Conservation (phyloP, 805 yeast genomes). For the Ogataea nonfermentans region DNA sequence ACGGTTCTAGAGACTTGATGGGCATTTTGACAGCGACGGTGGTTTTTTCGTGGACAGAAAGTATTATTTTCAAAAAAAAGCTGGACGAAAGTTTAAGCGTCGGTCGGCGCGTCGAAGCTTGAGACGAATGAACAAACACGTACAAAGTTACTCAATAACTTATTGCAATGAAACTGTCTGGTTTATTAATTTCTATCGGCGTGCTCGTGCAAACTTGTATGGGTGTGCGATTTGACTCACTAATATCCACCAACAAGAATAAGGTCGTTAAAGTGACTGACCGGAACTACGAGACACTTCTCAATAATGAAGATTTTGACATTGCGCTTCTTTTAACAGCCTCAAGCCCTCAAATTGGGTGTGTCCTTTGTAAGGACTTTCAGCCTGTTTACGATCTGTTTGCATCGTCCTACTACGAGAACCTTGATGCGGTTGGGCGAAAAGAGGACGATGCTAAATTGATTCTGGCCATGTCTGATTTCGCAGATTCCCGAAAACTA, state of each 20-base stretch:
- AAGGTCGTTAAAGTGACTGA: slow-evolving; percentile 45
- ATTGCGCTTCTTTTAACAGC: slow-evolving; percentile 73
- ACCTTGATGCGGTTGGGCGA: slow-evolving; percentile 51
- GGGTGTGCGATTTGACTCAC: slow-evolving; percentile 22
- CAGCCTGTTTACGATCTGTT: slow-evolving; percentile 61
- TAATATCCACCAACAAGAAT: slow-evolving; percentile 13
- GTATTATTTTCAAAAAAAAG: neutral
- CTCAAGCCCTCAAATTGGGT: slow-evolving; percentile 67
- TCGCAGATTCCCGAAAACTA: slow-evolving; percentile 50
- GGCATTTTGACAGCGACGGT: slow-evolving; percentile 22
- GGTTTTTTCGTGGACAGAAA: neutral
- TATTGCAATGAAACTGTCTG: slow-evolving; percentile 11
- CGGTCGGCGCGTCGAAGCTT: slow-evolving; percentile 8
- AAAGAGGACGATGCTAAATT: slow-evolving; percentile 50
- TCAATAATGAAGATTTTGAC: slow-evolving; percentile 65
- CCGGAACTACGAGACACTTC: slow-evolving; percentile 51
- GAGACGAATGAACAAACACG: slow-evolving; percentile 4
- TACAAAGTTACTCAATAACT: neutral
- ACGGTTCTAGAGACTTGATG: slow-evolving; percentile 61
- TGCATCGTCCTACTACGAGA: slow-evolving; percentile 55
- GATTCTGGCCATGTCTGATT: slow-evolving; percentile 75
- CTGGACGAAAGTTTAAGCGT: neutral
- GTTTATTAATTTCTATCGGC: slow-evolving; percentile 5
- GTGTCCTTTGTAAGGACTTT: slow-evolving; percentile 69
- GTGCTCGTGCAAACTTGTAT: slow-evolving; percentile 11